Base-by-base conservation (phyloP, 2,329 filamentous ascomycete species). In the Cadophora sp. region DNA sequence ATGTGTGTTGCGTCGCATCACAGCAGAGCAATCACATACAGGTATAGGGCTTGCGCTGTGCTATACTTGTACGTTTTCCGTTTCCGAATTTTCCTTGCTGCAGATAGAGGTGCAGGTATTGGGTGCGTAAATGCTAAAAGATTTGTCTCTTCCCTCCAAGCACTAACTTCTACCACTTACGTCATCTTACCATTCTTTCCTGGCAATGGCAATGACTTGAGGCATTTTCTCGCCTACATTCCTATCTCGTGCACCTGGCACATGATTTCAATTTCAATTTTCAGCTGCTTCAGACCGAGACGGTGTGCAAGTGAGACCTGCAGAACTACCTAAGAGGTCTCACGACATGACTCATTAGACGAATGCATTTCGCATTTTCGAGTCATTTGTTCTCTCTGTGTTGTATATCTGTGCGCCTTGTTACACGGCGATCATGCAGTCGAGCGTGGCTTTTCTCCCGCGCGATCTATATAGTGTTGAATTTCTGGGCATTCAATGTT, bases 51-150 rank as follows among this genome's bases (percentile, higher is more conserved):
- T 37, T 37, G 37, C 27, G 8, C 24, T 22, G n/a, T 43, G 12
- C 40, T n/a, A n/a, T n/a, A n/a, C 12, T 19, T 19, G 40, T 19
- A 43, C 14, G 40, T 16, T 12, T 14, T 40, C 31, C 14, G 26
- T 46, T 62, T 40, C 31, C 31, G 34, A 11, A 43, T 58, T 59
- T 40, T 59, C 56, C 37, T n/a, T 40, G 56, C 22, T 59, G 56
- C 56, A 59, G 56, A 40, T 43, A 8, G 37, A 34, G 31, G 6
- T 37, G 26, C 16, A 55, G 12, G 22, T 43, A 9, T 14, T 40
- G 12, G 19, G 19, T 40, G 56, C 31, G 26, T 40, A 59, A 37
- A 22, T 40, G 56, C 56, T 43, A 34, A 40, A 59, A 59, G 56
- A 27, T 58, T 31, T 58, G 31, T 29, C n/a, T n/a, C n/a, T n/a